Percentiles rank a stretch among this genome's conserved stretches.
These are phyloP conservation scores for Leccinum sublutescens DNA, from an alignment of 768 basidiomycete species.

Conservation along the genomic window DNA sequence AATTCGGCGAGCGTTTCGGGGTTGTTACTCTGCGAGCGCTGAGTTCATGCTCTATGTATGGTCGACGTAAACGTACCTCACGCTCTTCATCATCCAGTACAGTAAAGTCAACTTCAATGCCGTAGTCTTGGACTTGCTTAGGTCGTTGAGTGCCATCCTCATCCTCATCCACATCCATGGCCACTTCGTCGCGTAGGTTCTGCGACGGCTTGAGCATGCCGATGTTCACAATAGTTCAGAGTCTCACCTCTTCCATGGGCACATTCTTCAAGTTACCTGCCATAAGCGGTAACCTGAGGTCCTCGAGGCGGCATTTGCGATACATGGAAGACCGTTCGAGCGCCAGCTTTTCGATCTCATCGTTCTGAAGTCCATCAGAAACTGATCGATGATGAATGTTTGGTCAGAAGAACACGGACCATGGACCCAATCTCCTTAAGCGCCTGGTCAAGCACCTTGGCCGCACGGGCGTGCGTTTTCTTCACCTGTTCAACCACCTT, in stretches of 20 bases:
- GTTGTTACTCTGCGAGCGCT: conserved; percentile 50
- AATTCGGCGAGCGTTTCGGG: conserved; percentile 66
- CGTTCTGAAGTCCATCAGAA: conserved; percentile 48
- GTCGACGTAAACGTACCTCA: conserved; percentile 42
- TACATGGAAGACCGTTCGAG: conserved; percentile 86
- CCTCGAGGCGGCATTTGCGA: conserved; percentile 90
- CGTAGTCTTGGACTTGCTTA: conserved; percentile 74
- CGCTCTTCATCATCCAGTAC: conserved; percentile 72
- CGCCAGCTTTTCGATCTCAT: conserved; percentile 86
- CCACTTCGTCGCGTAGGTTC: conserved; percentile 82
- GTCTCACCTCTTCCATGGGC: conserved; percentile 88
- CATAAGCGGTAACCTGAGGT: conserved; percentile 77
- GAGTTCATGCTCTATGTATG: background rate
- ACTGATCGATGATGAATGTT: conserved; percentile 24
- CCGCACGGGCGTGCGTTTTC: conserved; percentile 63
- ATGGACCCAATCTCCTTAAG: conserved; percentile 86
- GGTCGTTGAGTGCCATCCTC: conserved; percentile 77
- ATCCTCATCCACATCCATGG: conserved; percentile 91
- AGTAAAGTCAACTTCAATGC: conserved; percentile 86
- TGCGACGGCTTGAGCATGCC: conserved; percentile 27
- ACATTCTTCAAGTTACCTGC: conserved; percentile 80
- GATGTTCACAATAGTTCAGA: background rate
- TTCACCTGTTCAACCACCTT: conserved; percentile 76
- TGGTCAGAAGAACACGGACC: conserved; percentile 40
- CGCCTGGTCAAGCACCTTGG: conserved; percentile 78